Percentiles rank a stretch among this genome's conserved stretches.
Conservation (phyloP, 768 basidiomycete species). For the Boletus huronensis region DNA sequence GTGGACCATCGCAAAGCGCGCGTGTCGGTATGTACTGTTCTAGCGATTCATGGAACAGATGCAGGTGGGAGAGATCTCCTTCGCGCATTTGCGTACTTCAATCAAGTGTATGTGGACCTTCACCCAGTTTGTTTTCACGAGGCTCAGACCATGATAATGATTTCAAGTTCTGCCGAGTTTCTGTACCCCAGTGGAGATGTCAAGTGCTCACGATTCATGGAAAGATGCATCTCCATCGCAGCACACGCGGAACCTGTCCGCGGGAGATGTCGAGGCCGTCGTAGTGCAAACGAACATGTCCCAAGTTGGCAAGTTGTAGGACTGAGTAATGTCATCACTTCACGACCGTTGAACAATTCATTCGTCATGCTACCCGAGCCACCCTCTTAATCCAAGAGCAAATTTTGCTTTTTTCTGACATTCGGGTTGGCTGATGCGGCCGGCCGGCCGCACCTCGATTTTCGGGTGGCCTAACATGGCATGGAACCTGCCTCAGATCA, state of each 20-base stretch:
- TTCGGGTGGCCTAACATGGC: not conserved
- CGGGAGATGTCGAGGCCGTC: not conserved
- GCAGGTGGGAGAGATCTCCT: not conserved
- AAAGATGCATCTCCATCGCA: not conserved
- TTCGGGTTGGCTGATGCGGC: no score
- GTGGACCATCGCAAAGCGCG: no score
- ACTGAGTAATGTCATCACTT: no score
- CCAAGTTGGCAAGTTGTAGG: no score
- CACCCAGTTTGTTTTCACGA: not conserved
- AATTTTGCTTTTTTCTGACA: no score
- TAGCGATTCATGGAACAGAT: not conserved
- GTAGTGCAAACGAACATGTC: no score
- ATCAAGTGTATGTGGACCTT: not conserved
- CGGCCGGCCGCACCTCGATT: no score
- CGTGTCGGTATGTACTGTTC: no score
- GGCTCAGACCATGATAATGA: not conserved
- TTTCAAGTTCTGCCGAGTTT: not conserved
- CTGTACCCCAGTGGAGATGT: not conserved
- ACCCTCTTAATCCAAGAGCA: no score
- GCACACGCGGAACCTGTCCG: not conserved
- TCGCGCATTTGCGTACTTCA: not conserved
- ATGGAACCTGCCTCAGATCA: not conserved
- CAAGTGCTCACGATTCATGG: not conserved
- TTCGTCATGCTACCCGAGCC: no score
- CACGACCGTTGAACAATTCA: no score